phyloP scores from a whole-genome alignment of 2,329 filamentous ascomycete genomes.

The Xylariaceae sp. region DNA sequence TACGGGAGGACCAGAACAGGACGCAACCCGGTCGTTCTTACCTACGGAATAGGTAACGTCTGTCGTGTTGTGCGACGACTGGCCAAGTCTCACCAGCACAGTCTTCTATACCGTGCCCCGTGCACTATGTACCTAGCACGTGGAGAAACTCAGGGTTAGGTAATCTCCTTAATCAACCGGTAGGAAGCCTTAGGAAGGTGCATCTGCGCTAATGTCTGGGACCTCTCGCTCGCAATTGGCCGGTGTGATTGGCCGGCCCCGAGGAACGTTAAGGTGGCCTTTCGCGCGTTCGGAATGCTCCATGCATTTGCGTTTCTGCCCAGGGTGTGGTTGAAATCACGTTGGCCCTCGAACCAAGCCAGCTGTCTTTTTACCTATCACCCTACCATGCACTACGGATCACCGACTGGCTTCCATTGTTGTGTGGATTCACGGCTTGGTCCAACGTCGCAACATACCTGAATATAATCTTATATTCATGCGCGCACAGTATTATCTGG shows the following conservation, averaged over 20 bases:
- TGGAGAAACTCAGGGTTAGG: not conserved
- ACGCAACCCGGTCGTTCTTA: too few relatives aligned
- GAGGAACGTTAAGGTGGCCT: slow-evolving; percentile 31
- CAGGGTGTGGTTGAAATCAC: slow-evolving; percentile 9
- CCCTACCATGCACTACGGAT: not conserved
- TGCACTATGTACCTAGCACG: not conserved
- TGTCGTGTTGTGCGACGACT: too few relatives aligned
- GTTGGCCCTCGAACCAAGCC: slow-evolving; percentile 5
- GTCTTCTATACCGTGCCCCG: too few relatives aligned
- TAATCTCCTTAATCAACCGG: not conserved
- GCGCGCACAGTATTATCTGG: slow-evolving; percentile 1
- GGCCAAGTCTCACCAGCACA: too few relatives aligned
- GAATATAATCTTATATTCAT: not conserved
- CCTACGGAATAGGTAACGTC: too few relatives aligned
- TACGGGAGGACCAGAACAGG: too few relatives aligned
- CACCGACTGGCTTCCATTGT: not conserved
- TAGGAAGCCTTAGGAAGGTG: too few relatives aligned
- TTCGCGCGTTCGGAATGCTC: slow-evolving; percentile 14
- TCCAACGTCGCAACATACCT: slow-evolving; percentile 5
- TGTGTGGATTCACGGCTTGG: slow-evolving; percentile 1
- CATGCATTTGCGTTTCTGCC: slow-evolving; percentile 1
- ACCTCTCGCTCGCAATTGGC: slow-evolving; percentile 16
- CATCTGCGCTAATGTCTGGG: not conserved
- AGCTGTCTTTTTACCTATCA: slow-evolving; percentile 14
- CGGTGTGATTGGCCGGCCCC: slow-evolving; percentile 15